These are phyloP conservation scores for Eimeria brunetti DNA, from an alignment of 169 alveolate species.

Conservation along the genomic window DNA sequence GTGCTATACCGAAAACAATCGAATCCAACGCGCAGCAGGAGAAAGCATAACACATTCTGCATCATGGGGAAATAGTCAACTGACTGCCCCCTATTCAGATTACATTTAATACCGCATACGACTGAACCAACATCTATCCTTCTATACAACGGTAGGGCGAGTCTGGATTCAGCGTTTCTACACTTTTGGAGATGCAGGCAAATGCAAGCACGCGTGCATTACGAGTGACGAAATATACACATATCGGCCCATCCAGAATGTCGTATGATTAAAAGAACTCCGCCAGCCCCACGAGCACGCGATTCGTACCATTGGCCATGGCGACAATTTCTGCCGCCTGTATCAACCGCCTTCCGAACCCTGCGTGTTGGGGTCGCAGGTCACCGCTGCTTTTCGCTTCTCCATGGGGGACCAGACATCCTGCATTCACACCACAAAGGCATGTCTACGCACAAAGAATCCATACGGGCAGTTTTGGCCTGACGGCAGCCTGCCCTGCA, in stretches of 20 bases:
- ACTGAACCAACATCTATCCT: neutral
- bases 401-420: conserved; percentile 78
- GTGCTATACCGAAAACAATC: neutral
- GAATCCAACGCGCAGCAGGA: neutral
- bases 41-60: neutral
- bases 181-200: neutral
- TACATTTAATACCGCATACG: neutral
- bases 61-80: too few relatives aligned
- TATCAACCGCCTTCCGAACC: conserved; percentile 77
- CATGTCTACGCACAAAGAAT: neutral
- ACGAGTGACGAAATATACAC: neutral
- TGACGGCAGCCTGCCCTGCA: conserved; percentile 73
- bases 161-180: neutral
- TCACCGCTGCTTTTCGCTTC: conserved; percentile 75
- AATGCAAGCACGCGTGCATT: neutral
- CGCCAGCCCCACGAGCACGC: neutral
- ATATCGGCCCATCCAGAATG: neutral
- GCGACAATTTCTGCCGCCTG: conserved; percentile 80
- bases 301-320: conserved; percentile 58
- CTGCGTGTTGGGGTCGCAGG: conserved; percentile 82
- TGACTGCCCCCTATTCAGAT: too few relatives aligned
- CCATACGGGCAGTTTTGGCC: conserved; percentile 19
- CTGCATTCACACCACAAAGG: conserved; percentile 3
- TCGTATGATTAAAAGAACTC: neutral
- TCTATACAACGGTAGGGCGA: neutral